Evolutionary conservation across 805 yeast genomes (phyloP), one percentile per base, ranked within the genome.

Genomic region (Ascoidea asiatica): DNA sequence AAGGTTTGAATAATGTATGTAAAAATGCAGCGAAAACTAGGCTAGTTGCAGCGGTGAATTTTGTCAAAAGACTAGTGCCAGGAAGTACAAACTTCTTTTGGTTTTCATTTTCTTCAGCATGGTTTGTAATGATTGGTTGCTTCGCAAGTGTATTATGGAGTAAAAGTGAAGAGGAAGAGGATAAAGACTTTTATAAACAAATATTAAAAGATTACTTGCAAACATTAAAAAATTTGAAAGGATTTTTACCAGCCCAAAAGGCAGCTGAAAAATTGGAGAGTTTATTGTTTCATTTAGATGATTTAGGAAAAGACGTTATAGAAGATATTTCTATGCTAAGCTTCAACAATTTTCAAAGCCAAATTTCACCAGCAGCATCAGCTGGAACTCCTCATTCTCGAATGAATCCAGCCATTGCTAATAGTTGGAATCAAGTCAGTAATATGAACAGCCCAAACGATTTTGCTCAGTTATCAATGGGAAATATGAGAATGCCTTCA

Each of bases 61-160:
- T 86, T 59, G 79, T 85, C 7, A 65, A 80, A 42, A 81, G 77
- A 48, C 67, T 89, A 58, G 80, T 79, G 52, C 80, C 82, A 7
- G 95, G 87, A 52, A 95, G 87, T 55, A 70, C 86, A 41, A 89
- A 80, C 56, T 77, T 95, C 8, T 88, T 87, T 59, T 89, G 96
- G 96, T 92, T 85, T 61, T 75, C 88, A 1, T 76, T 88, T 1
- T 75, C 95, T 0, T 70, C 92, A 0, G 71, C 82, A 13, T 86
- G 85, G 55, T 76, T 89, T 50, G 77, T 95, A 5, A 62, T 85
- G 36, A 85, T 88, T 37, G 96, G 95, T 2, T 76, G 90, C 0
- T 89, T 89, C 68, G 95, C 95, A 0, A 80, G 94, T 0, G 65
- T 89, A 11, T 62, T 89, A 44, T 84, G 73, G 53, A 79, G 81